phyloP scores from a whole-genome alignment of 2,329 filamentous ascomycete genomes.

The Colletotrichum cereale region DNA sequence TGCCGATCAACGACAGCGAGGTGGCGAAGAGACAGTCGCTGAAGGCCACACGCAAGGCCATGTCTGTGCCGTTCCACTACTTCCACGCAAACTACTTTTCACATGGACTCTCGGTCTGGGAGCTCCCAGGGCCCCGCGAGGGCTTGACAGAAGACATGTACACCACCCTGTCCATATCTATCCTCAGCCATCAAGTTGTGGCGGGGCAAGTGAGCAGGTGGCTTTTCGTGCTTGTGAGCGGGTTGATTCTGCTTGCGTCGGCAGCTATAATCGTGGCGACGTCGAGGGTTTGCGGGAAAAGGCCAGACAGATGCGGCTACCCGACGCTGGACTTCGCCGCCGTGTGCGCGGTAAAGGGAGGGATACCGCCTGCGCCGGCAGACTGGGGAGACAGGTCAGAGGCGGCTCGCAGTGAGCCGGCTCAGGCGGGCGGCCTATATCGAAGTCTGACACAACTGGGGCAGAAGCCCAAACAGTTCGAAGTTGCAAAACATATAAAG shows the following conservation, averaged over 20 bases:
- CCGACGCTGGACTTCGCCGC: constrained; percentile 36
- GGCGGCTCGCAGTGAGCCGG: neutral
- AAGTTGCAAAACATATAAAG: constrained; percentile 31
- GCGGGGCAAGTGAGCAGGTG: constrained; percentile 29
- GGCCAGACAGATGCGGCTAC: constrained; percentile 35
- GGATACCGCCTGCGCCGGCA: neutral
- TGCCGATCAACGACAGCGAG: constrained; percentile 36
- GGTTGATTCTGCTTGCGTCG: constrained; percentile 2
- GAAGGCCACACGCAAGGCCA: constrained; percentile 31
- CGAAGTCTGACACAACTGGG: constrained; percentile 31
- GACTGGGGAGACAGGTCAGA: constrained; percentile 8
- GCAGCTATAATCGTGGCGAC: constrained; percentile 28
- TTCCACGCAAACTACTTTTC: constrained; percentile 35
- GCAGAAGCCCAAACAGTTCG: constrained; percentile 26
- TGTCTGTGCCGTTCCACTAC: constrained; percentile 36
- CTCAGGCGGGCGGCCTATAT: constrained; percentile 4
- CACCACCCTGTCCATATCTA: constrained; percentile 28
- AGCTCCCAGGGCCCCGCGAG: constrained; percentile 19
- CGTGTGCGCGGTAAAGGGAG: constrained; percentile 31
- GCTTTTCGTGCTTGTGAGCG: constrained; percentile 24
- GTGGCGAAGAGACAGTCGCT: constrained; percentile 35
- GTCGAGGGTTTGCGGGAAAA: constrained; percentile 25
- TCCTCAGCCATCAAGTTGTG: constrained; percentile 35
- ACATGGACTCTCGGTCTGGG: constrained; percentile 18
- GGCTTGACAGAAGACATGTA: constrained; percentile 31